A percentile compares a stretch with the other conserved stretches of the same genome.
These are phyloP conservation scores for Mrakia hoshinonis DNA, from an alignment of 768 basidiomycete species.

Conservation along the genomic window DNA sequence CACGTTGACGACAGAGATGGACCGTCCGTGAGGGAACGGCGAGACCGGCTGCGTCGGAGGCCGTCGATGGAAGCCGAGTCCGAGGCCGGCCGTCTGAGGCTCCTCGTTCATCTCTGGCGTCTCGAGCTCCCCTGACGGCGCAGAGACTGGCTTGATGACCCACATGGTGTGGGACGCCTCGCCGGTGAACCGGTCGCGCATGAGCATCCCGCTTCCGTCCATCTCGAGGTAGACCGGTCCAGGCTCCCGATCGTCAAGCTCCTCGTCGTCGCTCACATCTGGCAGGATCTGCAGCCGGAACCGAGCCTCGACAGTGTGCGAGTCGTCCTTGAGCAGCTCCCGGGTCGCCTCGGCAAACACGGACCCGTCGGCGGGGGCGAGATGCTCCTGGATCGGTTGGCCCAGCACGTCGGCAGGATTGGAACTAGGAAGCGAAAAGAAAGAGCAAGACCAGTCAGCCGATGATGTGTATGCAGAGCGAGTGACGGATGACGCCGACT, in stretches of 20 bases:
- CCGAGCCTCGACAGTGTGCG: constrained; percentile 71
- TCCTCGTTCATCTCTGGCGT: constrained; percentile 5
- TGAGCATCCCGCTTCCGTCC: constrained; percentile 98
- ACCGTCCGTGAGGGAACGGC: constrained; percentile 58
- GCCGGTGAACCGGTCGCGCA: constrained; percentile 82
- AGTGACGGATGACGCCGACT: constrained; percentile 22
- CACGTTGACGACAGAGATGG: constrained; percentile 72
- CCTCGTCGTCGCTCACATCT: constrained; percentile 30
- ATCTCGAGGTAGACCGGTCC: constrained; percentile 58
- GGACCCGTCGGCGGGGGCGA: constrained; percentile 67
- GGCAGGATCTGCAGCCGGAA: constrained; percentile 57
- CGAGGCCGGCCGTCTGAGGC: constrained; percentile 6
- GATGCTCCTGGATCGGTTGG: constrained; percentile 67
- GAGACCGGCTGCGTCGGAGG: constrained; percentile 31
- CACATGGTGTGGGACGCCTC: constrained; percentile 94
- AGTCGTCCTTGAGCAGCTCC: constrained; percentile 70
- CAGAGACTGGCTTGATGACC: constrained; percentile 64
- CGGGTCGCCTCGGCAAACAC: constrained; percentile 81
- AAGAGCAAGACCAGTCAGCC: not conserved
- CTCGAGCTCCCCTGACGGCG: constrained; percentile 23
- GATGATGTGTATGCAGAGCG: not conserved
- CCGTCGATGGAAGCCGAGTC: constrained; percentile 17
- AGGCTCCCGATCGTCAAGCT: constrained; percentile 36
- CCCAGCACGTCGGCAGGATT: constrained; percentile 72
- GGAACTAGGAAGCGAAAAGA: constrained; percentile 48